Conservation (phyloP, 2,329 filamentous ascomycete species). For the Pseudocercospora macadamiae region DNA sequence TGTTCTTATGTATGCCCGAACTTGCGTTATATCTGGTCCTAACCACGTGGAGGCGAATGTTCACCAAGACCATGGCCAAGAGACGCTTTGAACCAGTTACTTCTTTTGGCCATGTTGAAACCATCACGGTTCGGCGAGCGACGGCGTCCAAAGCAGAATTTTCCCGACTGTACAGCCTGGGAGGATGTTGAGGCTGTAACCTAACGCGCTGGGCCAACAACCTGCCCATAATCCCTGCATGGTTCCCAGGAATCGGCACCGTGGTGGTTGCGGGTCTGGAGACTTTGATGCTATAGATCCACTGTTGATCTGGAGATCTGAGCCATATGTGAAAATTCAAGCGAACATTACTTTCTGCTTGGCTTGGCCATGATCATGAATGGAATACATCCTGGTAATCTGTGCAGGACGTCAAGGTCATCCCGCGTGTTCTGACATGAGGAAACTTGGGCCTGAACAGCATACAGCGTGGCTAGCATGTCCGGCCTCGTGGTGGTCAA, state of each 20-base stretch:
- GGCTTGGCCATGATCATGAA: too few species aligned
- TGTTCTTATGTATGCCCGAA: too few species aligned
- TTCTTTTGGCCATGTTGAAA: background rate
- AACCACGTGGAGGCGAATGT: slow-evolving; percentile 9
- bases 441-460: background rate
- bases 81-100: background rate
- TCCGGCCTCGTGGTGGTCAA: slow-evolving; percentile 14
- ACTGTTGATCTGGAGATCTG: background rate
- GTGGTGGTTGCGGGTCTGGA: background rate
- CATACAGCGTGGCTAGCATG: background rate
- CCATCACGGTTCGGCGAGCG: slow-evolving; percentile 3
- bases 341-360: background rate
- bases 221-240: background rate
- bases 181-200: background rate
- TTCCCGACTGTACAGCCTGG: background rate
- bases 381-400: too few species aligned
- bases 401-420: too few species aligned
- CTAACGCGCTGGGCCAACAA: background rate
- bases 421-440: background rate
- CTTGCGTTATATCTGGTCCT: background rate
- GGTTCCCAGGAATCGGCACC: background rate
- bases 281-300: background rate
- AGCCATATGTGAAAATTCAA: background rate
- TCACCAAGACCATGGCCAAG: slow-evolving; percentile 13
- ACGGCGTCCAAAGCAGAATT: background rate